Evolutionary conservation across 345 rosid species (phyloP).

Genomic region (Aquilaria malaccensis): DNA sequence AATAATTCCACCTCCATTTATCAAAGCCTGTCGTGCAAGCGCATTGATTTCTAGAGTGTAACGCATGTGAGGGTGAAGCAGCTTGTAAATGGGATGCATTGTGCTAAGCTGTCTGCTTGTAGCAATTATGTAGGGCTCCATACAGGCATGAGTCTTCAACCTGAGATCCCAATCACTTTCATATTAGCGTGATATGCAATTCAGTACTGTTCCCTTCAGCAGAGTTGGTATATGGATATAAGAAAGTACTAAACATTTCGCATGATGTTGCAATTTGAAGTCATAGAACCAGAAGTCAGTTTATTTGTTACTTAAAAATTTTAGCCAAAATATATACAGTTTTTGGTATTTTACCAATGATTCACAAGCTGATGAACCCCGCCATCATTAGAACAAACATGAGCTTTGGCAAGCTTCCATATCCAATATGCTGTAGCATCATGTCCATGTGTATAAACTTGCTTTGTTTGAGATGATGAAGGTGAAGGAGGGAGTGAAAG

Average conservation of each 20-base stretch:
- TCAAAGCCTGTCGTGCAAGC: slow-evolving; percentile 78
- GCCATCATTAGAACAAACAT: slow-evolving; percentile 80
- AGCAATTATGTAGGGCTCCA: slow-evolving; percentile 91
- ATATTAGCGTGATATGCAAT: neutral
- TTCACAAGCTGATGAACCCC: slow-evolving; percentile 92
- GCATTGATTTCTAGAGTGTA: slow-evolving; percentile 90
- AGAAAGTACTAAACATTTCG: neutral
- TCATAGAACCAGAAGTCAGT: too few relatives aligned
- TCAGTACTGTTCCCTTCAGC: too few relatives aligned
- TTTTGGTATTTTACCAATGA: slow-evolving; percentile 56
- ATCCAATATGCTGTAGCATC: slow-evolving; percentile 84
- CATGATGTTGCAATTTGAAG: neutral
- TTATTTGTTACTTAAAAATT: too few relatives aligned
- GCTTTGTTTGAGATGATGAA: slow-evolving; percentile 42
- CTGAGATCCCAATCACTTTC: slow-evolving; percentile 25
- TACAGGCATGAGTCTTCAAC: slow-evolving; percentile 88
- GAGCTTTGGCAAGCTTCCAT: slow-evolving; percentile 97
- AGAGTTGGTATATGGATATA: neutral
- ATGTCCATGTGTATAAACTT: slow-evolving; percentile 63
- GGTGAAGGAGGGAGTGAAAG: slow-evolving; percentile 69
- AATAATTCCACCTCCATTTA: slow-evolving; percentile 89
- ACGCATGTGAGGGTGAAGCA: slow-evolving; percentile 89
- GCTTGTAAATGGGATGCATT: slow-evolving; percentile 81
- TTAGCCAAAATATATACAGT: neutral
- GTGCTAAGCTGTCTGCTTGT: slow-evolving; percentile 81